These are phyloP conservation scores for Kazachstania viticola DNA, from an alignment of 805 yeast species.

Conservation along the genomic window DNA sequence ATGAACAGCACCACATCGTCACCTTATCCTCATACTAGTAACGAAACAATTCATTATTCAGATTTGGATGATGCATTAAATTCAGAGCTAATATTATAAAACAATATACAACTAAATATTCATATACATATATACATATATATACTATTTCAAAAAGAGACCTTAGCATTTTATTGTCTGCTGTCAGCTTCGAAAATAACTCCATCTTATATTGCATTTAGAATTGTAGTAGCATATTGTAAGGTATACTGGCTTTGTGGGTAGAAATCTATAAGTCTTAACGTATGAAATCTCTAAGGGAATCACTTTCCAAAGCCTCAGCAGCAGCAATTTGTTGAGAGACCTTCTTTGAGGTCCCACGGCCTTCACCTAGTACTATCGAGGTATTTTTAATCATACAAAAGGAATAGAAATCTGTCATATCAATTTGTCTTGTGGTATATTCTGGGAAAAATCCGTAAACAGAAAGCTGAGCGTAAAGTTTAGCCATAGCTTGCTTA, in stretches of 20 bases:
- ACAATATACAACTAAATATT: not conserved
- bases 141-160: too few species aligned
- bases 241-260: too few species aligned
- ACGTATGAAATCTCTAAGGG: conserved; percentile 2
- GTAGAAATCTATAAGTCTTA: not conserved
- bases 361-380: conserved; percentile 6
- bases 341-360: conserved; percentile 5
- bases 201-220: too few species aligned
- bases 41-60: conserved; percentile 12
- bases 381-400: conserved; percentile 4
- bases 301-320: conserved; percentile 3
- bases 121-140: too few species aligned
- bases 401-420: conserved; percentile 3
- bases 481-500: conserved; percentile 6
- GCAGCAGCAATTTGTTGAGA: conserved; percentile 8
- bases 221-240: too few species aligned
- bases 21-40: conserved; percentile 10
- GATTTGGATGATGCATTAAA: conserved; percentile 23
- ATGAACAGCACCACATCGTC: not conserved
- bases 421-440: conserved; percentile 2
- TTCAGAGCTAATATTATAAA: conserved; percentile 16
- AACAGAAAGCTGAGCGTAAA: conserved; percentile 8
- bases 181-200: too few species aligned
- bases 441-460: conserved; percentile 8
- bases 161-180: too few species aligned